phyloP scores from a whole-genome alignment of 495 filamentous ascomycete species.

The Neurospora pannonica region DNA sequence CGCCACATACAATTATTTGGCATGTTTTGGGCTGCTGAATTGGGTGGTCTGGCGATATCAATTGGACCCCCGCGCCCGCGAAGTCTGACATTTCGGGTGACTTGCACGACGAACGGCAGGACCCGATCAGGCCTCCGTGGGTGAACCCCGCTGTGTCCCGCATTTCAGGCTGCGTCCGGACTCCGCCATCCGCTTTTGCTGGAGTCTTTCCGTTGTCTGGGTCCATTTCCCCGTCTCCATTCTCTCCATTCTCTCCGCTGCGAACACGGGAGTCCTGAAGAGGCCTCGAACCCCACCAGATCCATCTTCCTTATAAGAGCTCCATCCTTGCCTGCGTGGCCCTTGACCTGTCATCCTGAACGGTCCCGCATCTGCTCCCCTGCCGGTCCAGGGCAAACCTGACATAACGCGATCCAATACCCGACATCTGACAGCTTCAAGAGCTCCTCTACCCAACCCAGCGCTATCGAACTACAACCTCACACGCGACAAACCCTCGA shows the following conservation, averaged over 20 bases:
- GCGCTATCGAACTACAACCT: background rate
- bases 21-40: background rate
- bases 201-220: background rate
- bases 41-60: background rate
- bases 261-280: background rate
- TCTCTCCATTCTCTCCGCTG: background rate
- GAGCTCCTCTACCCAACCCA: background rate
- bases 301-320: background rate
- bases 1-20: background rate
- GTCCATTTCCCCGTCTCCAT: background rate
- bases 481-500: background rate
- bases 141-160: background rate
- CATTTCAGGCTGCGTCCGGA: background rate
- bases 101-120: background rate
- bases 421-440: background rate
- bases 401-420: background rate
- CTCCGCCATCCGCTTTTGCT: background rate
- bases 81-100: background rate
- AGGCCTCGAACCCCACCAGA: background rate
- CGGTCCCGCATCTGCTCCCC: background rate
- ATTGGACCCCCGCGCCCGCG: background rate
- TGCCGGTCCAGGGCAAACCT: background rate
- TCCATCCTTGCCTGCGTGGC: background rate
- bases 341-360: background rate
- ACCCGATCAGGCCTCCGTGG: background rate